These are phyloP conservation scores for Xylaria intraflava DNA, from an alignment of 495 filamentous ascomycete genomes.

Conservation along the genomic window DNA sequence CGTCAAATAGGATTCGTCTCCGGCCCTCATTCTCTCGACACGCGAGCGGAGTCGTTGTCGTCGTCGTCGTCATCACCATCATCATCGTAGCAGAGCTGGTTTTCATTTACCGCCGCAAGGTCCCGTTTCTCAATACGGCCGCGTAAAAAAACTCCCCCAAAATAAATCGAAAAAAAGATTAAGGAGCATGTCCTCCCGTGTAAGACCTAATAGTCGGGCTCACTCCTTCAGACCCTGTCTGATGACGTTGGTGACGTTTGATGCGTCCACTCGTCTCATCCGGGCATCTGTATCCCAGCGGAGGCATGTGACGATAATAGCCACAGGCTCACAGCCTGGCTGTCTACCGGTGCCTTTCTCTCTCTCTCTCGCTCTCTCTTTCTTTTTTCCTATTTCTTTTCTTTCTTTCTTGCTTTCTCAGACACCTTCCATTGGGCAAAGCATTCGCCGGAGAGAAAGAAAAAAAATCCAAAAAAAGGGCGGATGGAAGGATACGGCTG, in stretches of 20 bases:
- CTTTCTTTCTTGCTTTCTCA: not conserved
- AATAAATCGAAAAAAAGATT: too few species aligned
- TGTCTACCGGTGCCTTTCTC: not conserved
- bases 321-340: not conserved
- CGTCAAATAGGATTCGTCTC: slow-evolving; percentile 11
- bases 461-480: too few species aligned
- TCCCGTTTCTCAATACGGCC: too few species aligned
- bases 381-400: not conserved
- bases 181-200: too few species aligned
- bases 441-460: too few species aligned
- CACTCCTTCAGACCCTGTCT: not conserved
- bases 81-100: too few species aligned
- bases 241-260: not conserved
- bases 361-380: not conserved
- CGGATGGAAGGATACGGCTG: too few species aligned
- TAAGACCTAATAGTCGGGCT: too few species aligned
- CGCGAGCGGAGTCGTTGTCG: not conserved
- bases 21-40: not conserved
- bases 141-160: too few species aligned
- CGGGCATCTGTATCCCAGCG: not conserved
- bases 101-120: too few species aligned
- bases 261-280: not conserved
- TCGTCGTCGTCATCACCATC: not conserved
- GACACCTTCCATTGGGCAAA: not conserved
- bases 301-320: not conserved